Evolutionary conservation across 2,329 filamentous ascomycete genomes (phyloP), one percentile per base, ranked within the genome.

Genomic region (Tolypocladium amazonense): DNA sequence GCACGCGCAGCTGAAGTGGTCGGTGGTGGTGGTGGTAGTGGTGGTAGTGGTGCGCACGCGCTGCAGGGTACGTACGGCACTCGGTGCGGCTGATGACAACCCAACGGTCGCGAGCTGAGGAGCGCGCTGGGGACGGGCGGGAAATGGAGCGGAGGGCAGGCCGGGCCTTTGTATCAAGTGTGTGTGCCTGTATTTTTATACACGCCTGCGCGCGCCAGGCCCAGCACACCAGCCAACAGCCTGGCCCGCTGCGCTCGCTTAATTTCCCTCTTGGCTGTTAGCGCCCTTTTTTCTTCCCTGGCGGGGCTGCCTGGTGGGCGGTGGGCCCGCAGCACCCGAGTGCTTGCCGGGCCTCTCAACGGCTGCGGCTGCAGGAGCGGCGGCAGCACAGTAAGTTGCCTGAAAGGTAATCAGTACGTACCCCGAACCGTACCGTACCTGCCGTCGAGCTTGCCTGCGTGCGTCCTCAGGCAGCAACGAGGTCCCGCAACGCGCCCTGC

Each of bases 181-280:
- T 71, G 69, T 71, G 67, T 69, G 68, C 71, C 68, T 76, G 72
- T 73, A 75, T 73, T 76, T 76, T 76, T 76, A 76, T 76, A 76
- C 74, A 75, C 72, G 73, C 67, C 60, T 59, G 57, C 61, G 59
- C 63, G 63, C 61, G 60, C 57, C 59, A 35, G 25, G 61, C 56
- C 62, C 62, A 59, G 56, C 55, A 59, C 62, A 59, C 65, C 66
- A 64, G 66, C 71, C 71, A 73, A 73, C 71, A 66, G 69, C 68
- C 70, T 70, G 66, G 65, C 67, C 65, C 65, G 64, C 62, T 68
- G 65, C 58, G 63, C 67, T 73, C 71, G 71, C 71, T 71, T 73
- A 73, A 72, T 71, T 70, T 72, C 70, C 70, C 66, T 70, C 65
- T 68, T 70, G 66, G 64, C 66, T 67, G 62, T 64, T 72, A 72